Base-by-base conservation (phyloP, 441 rosid genomes). In the Brassica balearica region DNA sequence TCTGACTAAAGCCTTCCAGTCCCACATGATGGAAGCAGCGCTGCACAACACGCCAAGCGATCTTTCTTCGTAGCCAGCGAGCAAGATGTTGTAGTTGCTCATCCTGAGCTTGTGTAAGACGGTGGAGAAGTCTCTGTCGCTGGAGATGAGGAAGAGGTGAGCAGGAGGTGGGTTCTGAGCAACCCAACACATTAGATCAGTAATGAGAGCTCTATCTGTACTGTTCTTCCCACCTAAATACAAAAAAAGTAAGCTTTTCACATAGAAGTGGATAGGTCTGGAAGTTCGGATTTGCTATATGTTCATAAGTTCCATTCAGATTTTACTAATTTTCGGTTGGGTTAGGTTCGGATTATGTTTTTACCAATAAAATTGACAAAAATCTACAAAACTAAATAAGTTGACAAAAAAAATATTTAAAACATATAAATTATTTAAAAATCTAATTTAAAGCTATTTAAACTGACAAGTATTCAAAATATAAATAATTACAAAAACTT, bases 21-120 rank as follows among this genome's bases (percentile, higher is more conserved):
- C 80, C 97, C 98, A 96, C 94, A 89, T 89, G 68, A 96, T 85
- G 62, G 97, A 91, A 58, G 99, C 96, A 77, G 98, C 98, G 62
- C 97, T 89, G 69, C 91, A 86, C 51, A 94, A 88, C 41, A 91
- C 92, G 72, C 75, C 71, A 2, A 87, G 82, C 62, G 89, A 83
- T 22, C 56, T n/a, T 17, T 82, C 87, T 11, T 60, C 67, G 5
- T 43, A 6, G 27, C 90, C 83, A 0, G 98, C 97, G 34, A 92
- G 97, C 84, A 96, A 84, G 68, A 96, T 85, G 76, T 94, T 96
- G 85, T 94, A 96, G 76, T 96, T 96, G 73, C 65, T 87, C 99
- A 94, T 91, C 80, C 97, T 90, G 79, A 96, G 74, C 51, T 81
- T 86, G 78, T 96, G 96, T 74, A 96, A 80, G 46, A 86, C 32